phyloP scores from a whole-genome alignment of 495 filamentous ascomycete genomes.

The Penicillium argentinense region DNA sequence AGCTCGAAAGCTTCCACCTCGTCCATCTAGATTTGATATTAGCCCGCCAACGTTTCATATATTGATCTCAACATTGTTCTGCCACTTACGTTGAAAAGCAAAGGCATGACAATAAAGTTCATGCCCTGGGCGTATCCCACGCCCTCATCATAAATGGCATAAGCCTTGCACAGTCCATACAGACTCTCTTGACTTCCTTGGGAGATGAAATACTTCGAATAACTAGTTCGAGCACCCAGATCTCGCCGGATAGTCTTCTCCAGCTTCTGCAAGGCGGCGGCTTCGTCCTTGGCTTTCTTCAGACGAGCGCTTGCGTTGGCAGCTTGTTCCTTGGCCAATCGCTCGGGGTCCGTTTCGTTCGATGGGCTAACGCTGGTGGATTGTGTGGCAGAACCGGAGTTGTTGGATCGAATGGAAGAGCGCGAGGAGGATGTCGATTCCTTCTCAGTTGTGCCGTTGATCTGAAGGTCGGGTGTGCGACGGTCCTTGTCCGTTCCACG shows the following conservation, averaged over 20 bases:
- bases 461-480: constrained; percentile 40
- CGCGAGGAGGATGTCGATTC: constrained; percentile 67
- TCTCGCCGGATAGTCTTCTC: constrained; percentile 91
- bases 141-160: constrained; percentile 89
- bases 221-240: constrained; percentile 89
- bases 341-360: constrained; percentile 64
- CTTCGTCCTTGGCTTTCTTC: constrained; percentile 75
- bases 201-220: constrained; percentile 85
- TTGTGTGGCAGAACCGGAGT: constrained; percentile 64
- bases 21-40: constrained; percentile 67
- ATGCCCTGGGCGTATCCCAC: constrained; percentile 99
- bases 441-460: constrained; percentile 55
- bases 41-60: neutral
- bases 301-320: constrained; percentile 63
- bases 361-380: constrained; percentile 60
- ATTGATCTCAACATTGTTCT: neutral
- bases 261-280: constrained; percentile 68
- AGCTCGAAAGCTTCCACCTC: constrained; percentile 96
- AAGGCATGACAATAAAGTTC: constrained; percentile 98
- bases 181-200: constrained; percentile 91
- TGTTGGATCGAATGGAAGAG: constrained; percentile 80
- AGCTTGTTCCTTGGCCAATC: constrained; percentile 63
- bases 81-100: constrained; percentile 83
- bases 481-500: constrained; percentile 74
- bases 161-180: constrained; percentile 95